A percentile compares a stretch with the other conserved stretches of the same genome.
Conservation (phyloP, 176 grass and related monocot species). For the Zoysia pacifica region DNA sequence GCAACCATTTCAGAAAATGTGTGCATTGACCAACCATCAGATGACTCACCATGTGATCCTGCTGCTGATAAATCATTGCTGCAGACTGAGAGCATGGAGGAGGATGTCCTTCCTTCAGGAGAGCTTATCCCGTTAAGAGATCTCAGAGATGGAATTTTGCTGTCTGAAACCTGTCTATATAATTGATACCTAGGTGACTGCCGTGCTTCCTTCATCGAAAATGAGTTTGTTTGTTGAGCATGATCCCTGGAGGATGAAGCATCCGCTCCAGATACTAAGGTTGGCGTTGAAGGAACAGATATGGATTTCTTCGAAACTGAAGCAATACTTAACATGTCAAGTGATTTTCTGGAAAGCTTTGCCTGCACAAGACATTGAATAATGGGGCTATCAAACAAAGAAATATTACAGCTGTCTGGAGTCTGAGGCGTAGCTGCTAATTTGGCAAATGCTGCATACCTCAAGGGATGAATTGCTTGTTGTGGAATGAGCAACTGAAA, state of each 20-base stretch:
- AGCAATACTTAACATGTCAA: slow-evolving; percentile 50
- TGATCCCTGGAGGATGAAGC: slow-evolving; percentile 51
- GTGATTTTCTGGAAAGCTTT: slow-evolving; percentile 49
- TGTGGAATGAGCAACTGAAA: slow-evolving; percentile 57
- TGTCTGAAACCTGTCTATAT: slow-evolving; percentile 82
- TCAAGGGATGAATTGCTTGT: slow-evolving; percentile 65
- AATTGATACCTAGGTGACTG: slow-evolving; percentile 82
- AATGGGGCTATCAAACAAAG: slow-evolving; percentile 16
- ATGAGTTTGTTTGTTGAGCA: slow-evolving; percentile 44
- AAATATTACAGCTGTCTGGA: neutral
- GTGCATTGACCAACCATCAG: slow-evolving; percentile 93
- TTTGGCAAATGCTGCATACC: slow-evolving; percentile 38
- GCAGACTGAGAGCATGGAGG: slow-evolving; percentile 60
- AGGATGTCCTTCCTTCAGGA: slow-evolving; percentile 58
- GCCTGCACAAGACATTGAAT: slow-evolving; percentile 35
- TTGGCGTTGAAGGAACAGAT: slow-evolving; percentile 61
- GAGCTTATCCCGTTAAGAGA: slow-evolving; percentile 70
- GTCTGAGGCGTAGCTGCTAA: neutral
- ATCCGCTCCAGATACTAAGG: slow-evolving; percentile 43
- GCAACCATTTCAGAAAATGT: slow-evolving; percentile 92
- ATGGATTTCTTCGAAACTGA: slow-evolving; percentile 57
- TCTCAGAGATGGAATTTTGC: slow-evolving; percentile 84
- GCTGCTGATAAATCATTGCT: slow-evolving; percentile 55
- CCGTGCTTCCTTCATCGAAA: slow-evolving; percentile 65
- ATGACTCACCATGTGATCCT: slow-evolving; percentile 65